Evolutionary conservation across 1,139 yeast genomes (phyloP).

Genomic region (Kodamaea arcana): DNA sequence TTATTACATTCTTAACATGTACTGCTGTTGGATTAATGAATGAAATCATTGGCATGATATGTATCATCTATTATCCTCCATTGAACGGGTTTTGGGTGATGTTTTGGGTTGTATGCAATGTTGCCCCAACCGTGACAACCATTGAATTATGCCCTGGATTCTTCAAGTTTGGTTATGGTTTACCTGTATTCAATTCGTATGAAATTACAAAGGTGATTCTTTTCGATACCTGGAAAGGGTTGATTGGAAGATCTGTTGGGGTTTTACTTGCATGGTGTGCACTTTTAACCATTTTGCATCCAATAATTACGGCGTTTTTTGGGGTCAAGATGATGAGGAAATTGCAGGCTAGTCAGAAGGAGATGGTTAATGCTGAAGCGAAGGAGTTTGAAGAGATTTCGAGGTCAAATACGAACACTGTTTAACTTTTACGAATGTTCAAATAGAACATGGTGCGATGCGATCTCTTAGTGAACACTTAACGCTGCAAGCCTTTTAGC

Average conservation of each 20-base stretch:
- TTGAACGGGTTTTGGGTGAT: constrained; percentile 54
- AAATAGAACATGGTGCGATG: too few relatives aligned
- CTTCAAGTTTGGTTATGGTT: constrained; percentile 60
- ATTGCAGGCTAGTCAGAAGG: constrained; percentile 16
- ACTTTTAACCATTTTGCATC: constrained; percentile 31
- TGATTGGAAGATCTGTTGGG: constrained; percentile 57
- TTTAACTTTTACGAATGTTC: too few relatives aligned
- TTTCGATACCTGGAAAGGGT: constrained; percentile 51
- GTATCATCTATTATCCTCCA: constrained; percentile 32
- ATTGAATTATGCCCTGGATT: constrained; percentile 49
- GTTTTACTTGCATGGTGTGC: constrained; percentile 57
- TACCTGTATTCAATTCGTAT: constrained; percentile 60
- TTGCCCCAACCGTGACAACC: constrained; percentile 61
- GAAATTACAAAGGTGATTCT: constrained; percentile 55
- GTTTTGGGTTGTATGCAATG: constrained; percentile 55
- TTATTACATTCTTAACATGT: constrained; percentile 40
- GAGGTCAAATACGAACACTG: too few relatives aligned
- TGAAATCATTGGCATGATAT: constrained; percentile 35
- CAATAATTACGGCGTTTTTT: constrained; percentile 32
- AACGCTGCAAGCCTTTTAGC: too few relatives aligned
- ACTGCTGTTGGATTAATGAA: constrained; percentile 41
- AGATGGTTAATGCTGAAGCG: neutral
- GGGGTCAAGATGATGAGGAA: constrained; percentile 25
- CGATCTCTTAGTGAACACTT: too few relatives aligned
- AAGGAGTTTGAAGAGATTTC: neutral